These are phyloP conservation scores for Botrytis porri DNA, from an alignment of 2,329 filamentous ascomycete genomes.

Conservation along the genomic window DNA sequence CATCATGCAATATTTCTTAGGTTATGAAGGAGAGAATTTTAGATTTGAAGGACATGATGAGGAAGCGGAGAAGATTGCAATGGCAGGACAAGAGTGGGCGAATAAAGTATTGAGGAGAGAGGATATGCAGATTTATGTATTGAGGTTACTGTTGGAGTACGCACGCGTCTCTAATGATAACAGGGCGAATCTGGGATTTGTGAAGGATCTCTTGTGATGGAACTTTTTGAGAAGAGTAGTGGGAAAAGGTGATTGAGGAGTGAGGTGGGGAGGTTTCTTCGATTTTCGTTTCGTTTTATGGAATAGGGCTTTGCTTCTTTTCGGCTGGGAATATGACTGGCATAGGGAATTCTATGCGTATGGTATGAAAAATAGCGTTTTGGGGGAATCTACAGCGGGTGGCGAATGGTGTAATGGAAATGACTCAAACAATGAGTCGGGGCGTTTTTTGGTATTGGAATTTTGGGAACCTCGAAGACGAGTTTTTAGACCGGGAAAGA, in stretches of 20 bases:
- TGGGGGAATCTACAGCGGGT: neutral
- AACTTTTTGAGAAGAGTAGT: neutral
- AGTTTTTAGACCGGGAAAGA: neutral
- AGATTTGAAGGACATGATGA: slow-evolving; percentile 42
- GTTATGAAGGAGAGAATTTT: slow-evolving; percentile 49
- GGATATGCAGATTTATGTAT: slow-evolving; percentile 61
- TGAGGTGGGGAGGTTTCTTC: neutral
- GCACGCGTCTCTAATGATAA: slow-evolving; percentile 40
- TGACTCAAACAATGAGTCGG: neutral
- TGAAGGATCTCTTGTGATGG: slow-evolving; percentile 31
- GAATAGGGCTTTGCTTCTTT: neutral
- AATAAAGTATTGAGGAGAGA: slow-evolving; percentile 67
- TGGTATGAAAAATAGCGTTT: neutral
- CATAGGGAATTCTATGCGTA: neutral
- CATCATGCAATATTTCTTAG: slow-evolving; percentile 73
- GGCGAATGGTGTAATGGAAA: slow-evolving; percentile 7
- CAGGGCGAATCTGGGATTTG: slow-evolving; percentile 38
- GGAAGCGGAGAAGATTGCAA: slow-evolving; percentile 63
- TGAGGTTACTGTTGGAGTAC: slow-evolving; percentile 66
- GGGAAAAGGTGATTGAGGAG: neutral
- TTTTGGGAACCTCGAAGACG: neutral
- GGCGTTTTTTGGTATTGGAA: neutral
- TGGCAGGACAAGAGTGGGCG: slow-evolving; percentile 68
- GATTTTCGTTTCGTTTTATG: neutral
- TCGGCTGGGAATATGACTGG: neutral